Evolutionary conservation across 2,329 filamentous ascomycete genomes (phyloP).

Genomic region (Xylaria digitata): DNA sequence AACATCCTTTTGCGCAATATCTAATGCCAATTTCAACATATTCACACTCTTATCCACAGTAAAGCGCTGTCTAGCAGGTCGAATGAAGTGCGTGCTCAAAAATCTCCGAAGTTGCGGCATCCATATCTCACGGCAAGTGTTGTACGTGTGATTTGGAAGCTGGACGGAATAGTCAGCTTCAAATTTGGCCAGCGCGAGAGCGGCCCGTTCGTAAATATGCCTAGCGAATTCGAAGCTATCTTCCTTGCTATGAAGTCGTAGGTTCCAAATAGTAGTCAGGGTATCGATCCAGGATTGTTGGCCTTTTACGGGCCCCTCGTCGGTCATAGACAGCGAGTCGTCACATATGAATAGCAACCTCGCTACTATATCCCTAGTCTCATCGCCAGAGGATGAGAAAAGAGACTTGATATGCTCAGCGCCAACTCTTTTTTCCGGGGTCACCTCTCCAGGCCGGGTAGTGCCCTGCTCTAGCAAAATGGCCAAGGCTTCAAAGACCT

Average conservation of each 20-base stretch:
- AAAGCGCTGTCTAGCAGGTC: conserved; percentile 62
- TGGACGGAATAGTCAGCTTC: conserved; percentile 45
- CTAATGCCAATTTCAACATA: conserved; percentile 56
- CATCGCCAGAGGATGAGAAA: conserved; percentile 62
- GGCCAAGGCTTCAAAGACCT: conserved; percentile 60
- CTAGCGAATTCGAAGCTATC: conserved; percentile 63
- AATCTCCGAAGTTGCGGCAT: conserved; percentile 60
- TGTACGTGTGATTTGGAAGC: conserved; percentile 39
- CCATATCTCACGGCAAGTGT: conserved; percentile 56
- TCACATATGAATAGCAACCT: conserved; percentile 61
- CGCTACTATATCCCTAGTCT: conserved; percentile 59
- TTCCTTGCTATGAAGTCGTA: conserved; percentile 62
- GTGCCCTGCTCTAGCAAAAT: conserved; percentile 61
- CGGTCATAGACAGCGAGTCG: conserved; percentile 50
- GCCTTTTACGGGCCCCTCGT: conserved; percentile 51
- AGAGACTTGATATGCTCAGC: conserved; percentile 69
- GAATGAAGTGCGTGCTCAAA: conserved; percentile 62
- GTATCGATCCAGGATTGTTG: conserved; percentile 61
- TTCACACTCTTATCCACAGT: conserved; percentile 57
- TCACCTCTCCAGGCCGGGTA: conserved; percentile 45
- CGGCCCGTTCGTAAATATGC: conserved; percentile 56
- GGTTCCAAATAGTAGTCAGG: conserved; percentile 62
- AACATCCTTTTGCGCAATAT: conserved; percentile 52
- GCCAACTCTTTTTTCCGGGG: conserved; percentile 61
- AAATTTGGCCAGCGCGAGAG: conserved; percentile 57